A percentile compares a stretch with the other conserved stretches of the same genome.
Evolutionary conservation across 2,329 filamentous ascomycete species (phyloP).

Genomic region (Exophiala oligosperma): DNA sequence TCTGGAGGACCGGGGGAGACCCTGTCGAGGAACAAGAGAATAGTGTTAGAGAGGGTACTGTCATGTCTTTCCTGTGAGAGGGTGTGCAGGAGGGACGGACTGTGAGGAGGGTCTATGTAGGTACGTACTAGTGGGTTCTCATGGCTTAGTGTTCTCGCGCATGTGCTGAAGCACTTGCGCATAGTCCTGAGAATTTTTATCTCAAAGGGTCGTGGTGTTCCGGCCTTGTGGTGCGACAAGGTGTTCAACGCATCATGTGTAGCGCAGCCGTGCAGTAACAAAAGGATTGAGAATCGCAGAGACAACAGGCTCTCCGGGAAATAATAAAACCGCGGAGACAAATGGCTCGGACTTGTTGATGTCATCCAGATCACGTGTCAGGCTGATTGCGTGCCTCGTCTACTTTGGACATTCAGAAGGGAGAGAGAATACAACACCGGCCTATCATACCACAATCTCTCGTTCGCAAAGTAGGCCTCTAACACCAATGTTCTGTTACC

Average conservation of each 20-base stretch:
- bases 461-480: too few relatives aligned
- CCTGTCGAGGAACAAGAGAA: conserved; percentile 52
- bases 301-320: neutral
- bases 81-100: neutral
- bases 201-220: neutral
- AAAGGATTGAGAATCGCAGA: neutral
- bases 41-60: neutral
- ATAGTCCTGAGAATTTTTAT: conserved; percentile 15
- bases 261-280: neutral
- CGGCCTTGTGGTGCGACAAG: neutral
- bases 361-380: neutral
- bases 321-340: neutral
- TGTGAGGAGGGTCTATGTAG: neutral
- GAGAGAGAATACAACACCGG: too few relatives aligned
- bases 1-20: conserved; percentile 67
- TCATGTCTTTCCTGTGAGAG: too few relatives aligned
- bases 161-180: conserved; percentile 31
- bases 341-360: neutral
- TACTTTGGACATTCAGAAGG: neutral
- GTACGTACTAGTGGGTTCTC: conserved; percentile 78
- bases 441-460: neutral
- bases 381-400: neutral
- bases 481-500: too few relatives aligned
- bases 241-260: neutral
- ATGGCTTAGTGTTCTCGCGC: conserved; percentile 51